Evolutionary conservation across 2,329 filamentous ascomycete species (phyloP), one percentile per base, ranked within the genome.

Genomic region (Phyllosticta capitalensis): DNA sequence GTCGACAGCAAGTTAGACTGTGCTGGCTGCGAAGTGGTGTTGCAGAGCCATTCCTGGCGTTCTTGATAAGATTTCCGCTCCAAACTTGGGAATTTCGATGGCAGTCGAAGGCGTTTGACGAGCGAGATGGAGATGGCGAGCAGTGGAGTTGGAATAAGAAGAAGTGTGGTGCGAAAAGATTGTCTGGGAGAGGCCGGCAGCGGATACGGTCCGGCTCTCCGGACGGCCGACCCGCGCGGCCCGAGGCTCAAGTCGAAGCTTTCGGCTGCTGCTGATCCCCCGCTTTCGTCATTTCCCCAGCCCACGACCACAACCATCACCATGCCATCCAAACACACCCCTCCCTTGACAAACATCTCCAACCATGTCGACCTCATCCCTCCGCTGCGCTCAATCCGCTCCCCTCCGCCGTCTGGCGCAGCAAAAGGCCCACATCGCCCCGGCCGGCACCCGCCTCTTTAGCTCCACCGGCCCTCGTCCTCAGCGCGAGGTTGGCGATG

Each of bases 401-500:
- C 6, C 26, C 19, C 26, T 21, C 24, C 58, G 58, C n/a, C 53
- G 26, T n/a, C 45, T 52, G 9, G 45, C 58, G 24, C 45, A 51
- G 51, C 38, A 33, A 38, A 22, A 21, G 9, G 28, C 26, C n/a
- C 56, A 58, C 12, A 21, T 52, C 5, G 20, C 50, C 28, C 50
- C 58, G 26, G 52, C 20, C 1, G 38, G 38, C 5, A 5, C 14
- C 38, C 65, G 71, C 50, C 71, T 72, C 21, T 72, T 74, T 63
- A 72, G 69, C 65, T 69, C 65, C 52, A 71, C 67, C 2, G 61
- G 63, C 33, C 64, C 63, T 22, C 62, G 64, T 48, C 64, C 63
- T 24, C 67, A 67, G 56, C 78, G 86, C 74, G 87, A 95, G 71
- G 82, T 96, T 58, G 86, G 89, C 69, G 91, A 96, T 73, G 92